These are phyloP conservation scores for Leccinellum rugosiceps DNA, from an alignment of 768 basidiomycete species.

Conservation along the genomic window DNA sequence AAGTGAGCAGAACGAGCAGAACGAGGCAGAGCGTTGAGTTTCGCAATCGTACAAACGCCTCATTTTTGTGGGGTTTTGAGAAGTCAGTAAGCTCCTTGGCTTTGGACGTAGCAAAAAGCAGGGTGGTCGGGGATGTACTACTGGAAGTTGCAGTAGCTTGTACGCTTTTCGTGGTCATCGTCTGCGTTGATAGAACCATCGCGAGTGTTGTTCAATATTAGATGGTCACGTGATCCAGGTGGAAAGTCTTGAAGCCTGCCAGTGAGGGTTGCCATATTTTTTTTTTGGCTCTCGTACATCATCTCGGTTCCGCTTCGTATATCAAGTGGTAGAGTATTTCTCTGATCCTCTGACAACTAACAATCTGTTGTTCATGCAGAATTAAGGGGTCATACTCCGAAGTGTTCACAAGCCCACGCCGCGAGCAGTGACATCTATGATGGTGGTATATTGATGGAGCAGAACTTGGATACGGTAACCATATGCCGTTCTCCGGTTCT, in stretches of 20 bases:
- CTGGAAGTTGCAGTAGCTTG: neutral
- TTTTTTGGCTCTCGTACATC: too few species aligned
- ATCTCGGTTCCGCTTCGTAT: neutral
- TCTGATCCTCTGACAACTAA: neutral
- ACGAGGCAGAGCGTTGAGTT: constrained; percentile 35
- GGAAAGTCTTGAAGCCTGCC: too few species aligned
- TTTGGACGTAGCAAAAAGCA: constrained; percentile 23
- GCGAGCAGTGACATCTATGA: neutral
- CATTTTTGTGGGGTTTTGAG: constrained; percentile 35
- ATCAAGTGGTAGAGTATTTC: neutral
- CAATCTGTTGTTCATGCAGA: neutral
- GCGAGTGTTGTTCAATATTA: neutral
- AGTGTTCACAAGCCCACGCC: neutral
- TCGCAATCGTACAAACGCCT: constrained; percentile 39
- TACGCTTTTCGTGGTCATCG: constrained; percentile 11
- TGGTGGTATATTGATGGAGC: neutral
- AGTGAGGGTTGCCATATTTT: too few species aligned
- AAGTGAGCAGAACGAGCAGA: constrained; percentile 33
- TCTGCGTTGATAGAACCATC: neutral
- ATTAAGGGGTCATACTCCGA: neutral
- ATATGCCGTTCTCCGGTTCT: neutral
- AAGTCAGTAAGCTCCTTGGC: constrained; percentile 20
- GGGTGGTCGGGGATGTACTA: constrained; percentile 20
- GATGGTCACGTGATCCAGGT: neutral
- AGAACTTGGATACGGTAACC: neutral